Conservation (phyloP, 441 rosid species). For the Rhodomyrtus psidioides region DNA sequence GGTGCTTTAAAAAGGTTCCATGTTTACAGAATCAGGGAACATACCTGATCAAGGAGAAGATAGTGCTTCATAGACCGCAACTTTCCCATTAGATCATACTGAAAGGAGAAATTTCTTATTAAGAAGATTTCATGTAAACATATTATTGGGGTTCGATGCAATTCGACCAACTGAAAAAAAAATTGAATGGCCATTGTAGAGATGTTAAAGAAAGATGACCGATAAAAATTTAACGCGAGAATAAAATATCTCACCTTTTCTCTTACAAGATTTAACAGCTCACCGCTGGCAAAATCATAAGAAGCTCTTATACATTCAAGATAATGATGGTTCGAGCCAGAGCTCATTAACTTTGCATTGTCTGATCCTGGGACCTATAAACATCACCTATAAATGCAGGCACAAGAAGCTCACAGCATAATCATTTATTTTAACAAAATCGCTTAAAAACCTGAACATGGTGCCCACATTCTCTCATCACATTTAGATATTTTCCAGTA, state of each 20-base stretch:
- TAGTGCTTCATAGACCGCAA: conserved; percentile 88
- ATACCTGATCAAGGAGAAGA: conserved; percentile 99
- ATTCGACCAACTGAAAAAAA: background rate
- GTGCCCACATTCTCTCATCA: conserved; percentile 99
- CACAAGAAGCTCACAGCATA: background rate
- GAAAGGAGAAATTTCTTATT: conserved; percentile 4
- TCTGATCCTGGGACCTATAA: conserved; percentile 81
- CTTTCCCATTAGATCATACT: conserved; percentile 94
- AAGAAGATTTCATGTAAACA: background rate
- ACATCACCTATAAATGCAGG: conserved; percentile 6
- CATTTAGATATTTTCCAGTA: conserved; percentile 90
- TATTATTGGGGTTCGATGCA: background rate
- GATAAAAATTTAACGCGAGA: background rate
- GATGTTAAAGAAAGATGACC: background rate
- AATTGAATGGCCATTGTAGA: background rate
- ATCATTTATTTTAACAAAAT: background rate
- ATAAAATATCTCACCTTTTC: conserved; percentile 49
- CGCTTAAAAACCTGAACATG: conserved; percentile 64
- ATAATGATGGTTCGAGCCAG: conserved; percentile 90
- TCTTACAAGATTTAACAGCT: conserved; percentile 75
- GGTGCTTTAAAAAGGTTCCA: background rate
- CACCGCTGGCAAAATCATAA: conserved; percentile 82
- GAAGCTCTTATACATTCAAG: conserved; percentile 92
- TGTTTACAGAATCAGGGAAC: background rate
- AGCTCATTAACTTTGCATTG: conserved; percentile 69